phyloP scores from a whole-genome alignment of 306 rosid species.

The Gastrolobium bilobum region DNA sequence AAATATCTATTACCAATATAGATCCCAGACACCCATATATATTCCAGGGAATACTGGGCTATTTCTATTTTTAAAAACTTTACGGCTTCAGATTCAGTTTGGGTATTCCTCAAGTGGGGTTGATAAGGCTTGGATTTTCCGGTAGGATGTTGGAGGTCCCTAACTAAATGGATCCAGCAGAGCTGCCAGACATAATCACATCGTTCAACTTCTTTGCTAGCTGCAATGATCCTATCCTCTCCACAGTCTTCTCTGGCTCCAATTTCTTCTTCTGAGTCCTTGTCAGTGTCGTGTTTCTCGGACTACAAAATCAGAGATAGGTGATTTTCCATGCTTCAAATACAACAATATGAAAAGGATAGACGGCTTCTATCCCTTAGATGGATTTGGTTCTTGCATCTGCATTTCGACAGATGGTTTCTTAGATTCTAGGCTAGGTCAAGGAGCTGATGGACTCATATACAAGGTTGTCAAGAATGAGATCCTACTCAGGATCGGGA shows the following conservation, averaged over 20 bases:
- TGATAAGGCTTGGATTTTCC: neutral
- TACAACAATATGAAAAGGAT: neutral
- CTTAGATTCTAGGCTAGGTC: neutral
- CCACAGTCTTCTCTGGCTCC: neutral
- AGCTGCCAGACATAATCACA: neutral
- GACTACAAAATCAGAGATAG: neutral
- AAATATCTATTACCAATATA: neutral
- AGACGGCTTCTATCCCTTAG: neutral
- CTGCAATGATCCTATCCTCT: neutral
- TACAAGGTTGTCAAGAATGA: too few relatives aligned
- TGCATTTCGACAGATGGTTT: neutral
- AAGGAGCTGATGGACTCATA: too few relatives aligned
- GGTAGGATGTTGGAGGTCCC: neutral
- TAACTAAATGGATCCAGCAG: neutral
- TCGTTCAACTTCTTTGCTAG: neutral
- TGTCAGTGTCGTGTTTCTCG: neutral
- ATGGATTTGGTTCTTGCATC: neutral
- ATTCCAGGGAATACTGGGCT: too few relatives aligned
- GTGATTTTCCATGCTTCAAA: neutral
- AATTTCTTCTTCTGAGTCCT: neutral
- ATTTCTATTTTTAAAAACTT: too few relatives aligned
- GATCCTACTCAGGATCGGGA: too few relatives aligned
- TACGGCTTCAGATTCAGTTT: neutral
- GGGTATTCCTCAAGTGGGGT: neutral
- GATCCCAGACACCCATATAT: too few relatives aligned